Evolutionary conservation across 441 rosid genomes (phyloP).

Genomic region (Adansonia grandidieri): DNA sequence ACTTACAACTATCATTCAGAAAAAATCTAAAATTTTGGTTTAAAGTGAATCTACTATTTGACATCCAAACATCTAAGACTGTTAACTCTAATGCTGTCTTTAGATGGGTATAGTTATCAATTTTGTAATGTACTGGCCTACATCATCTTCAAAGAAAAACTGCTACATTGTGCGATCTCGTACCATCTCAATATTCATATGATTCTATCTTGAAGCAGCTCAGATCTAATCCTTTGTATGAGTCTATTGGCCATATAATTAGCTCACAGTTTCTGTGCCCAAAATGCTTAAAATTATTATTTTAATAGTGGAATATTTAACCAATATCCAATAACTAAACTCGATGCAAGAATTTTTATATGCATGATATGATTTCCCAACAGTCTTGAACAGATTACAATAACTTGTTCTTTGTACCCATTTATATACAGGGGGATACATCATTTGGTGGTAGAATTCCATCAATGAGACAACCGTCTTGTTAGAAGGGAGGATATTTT

Average conservation of each 20-base stretch:
- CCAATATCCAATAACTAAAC: background rate
- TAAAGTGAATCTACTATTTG: too few relatives aligned
- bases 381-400: too few relatives aligned
- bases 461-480: background rate
- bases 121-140: slow-evolving; percentile 3
- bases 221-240: background rate
- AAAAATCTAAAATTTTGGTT: slow-evolving; percentile 16
- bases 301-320: background rate
- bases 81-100: too few relatives aligned
- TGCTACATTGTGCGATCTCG: background rate
- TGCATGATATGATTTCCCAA: background rate
- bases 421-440: background rate
- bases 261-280: background rate
- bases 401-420: background rate
- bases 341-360: background rate
- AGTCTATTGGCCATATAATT: slow-evolving; percentile 12
- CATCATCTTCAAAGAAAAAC: slow-evolving; percentile 1
- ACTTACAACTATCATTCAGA: background rate
- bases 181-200: slow-evolving; percentile 10
- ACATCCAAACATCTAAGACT: too few relatives aligned
- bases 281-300: background rate
- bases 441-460: background rate
- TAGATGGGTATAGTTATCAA: slow-evolving; percentile 6
- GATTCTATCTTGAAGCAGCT: background rate
- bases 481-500: background rate